Evolutionary conservation across 345 rosid species (phyloP).

Genomic region (Salix koriyanagi): DNA sequence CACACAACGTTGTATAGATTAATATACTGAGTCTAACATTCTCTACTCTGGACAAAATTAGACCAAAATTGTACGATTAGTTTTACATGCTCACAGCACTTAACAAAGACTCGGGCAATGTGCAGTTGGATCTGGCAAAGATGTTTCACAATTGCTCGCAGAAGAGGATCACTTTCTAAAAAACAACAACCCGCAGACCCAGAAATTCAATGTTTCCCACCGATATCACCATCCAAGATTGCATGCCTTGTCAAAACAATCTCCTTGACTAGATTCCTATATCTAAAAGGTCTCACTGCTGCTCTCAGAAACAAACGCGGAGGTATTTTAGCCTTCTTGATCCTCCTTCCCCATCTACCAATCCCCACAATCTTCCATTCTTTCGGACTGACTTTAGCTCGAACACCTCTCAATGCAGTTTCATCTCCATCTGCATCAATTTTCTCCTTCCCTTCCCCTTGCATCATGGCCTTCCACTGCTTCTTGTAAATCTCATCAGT

Average conservation of each 20-base stretch:
- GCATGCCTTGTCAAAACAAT: conserved; percentile 92
- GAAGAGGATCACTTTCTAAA: not conserved
- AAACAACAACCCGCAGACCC: not conserved
- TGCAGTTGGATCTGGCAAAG: not conserved
- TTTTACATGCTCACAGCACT: not conserved
- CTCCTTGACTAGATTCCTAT: conserved; percentile 92
- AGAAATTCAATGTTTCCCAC: conserved; percentile 20
- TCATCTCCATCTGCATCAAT: conserved; percentile 57
- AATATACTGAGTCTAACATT: not conserved
- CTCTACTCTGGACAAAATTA: not conserved
- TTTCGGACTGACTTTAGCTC: conserved; percentile 66
- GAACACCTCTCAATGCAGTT: conserved; percentile 53
- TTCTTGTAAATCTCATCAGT: conserved; percentile 43
- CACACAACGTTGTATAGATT: not conserved
- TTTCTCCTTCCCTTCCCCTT: conserved; percentile 13
- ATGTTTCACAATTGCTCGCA: not conserved
- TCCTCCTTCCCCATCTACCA: conserved; percentile 74
- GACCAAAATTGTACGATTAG: not conserved
- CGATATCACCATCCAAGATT: conserved; percentile 81
- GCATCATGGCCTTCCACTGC: conserved; percentile 33
- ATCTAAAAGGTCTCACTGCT: conserved; percentile 82
- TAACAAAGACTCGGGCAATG: not conserved
- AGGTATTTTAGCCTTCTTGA: conserved; percentile 71
- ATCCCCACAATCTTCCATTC: conserved; percentile 75
- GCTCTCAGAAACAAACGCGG: conserved; percentile 77